Conservation (phyloP, 2,329 filamentous ascomycete genomes). For the Xylaria hypoxylon region DNA sequence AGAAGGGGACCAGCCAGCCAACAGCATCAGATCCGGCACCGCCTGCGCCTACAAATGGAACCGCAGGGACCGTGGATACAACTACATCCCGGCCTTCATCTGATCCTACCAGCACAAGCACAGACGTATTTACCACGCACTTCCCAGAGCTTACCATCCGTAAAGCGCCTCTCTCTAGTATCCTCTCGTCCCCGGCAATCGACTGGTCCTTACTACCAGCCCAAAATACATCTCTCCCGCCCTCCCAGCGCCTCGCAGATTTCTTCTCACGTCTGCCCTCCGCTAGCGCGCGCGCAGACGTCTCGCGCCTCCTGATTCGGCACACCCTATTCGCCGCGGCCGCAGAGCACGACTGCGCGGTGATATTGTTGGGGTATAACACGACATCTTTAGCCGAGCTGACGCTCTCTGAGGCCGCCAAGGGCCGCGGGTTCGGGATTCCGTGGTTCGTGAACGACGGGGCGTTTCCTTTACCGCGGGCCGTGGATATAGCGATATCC, state of each 20-base stretch:
- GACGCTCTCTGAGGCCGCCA: constrained; percentile 87
- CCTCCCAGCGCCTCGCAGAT: constrained; percentile 56
- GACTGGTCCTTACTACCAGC: constrained; percentile 64
- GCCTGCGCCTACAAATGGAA: not conserved
- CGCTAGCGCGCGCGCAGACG: constrained; percentile 79
- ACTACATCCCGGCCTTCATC: not conserved
- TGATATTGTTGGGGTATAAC: constrained; percentile 84
- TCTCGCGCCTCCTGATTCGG: constrained; percentile 76
- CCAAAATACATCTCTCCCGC: constrained; percentile 18
- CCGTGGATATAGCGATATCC: not conserved
- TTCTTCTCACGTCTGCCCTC: constrained; percentile 74
- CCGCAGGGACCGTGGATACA: not conserved
- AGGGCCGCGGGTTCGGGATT: constrained; percentile 85
- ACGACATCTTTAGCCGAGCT: constrained; percentile 90
- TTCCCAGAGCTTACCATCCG: constrained; percentile 77
- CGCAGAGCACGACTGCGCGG: constrained; percentile 69
- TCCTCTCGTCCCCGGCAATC: constrained; percentile 52
- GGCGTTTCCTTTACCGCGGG: constrained; percentile 51
- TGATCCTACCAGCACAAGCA: no score
- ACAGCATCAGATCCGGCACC: not conserved
- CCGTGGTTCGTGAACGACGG: constrained; percentile 88
- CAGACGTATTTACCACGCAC: constrained; percentile 48
- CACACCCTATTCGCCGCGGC: constrained; percentile 77
- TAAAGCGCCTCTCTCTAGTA: constrained; percentile 67
- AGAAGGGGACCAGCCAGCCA: not conserved